phyloP scores from a whole-genome alignment of 2,329 filamentous ascomycete species.

The Fusarium veterinarium region DNA sequence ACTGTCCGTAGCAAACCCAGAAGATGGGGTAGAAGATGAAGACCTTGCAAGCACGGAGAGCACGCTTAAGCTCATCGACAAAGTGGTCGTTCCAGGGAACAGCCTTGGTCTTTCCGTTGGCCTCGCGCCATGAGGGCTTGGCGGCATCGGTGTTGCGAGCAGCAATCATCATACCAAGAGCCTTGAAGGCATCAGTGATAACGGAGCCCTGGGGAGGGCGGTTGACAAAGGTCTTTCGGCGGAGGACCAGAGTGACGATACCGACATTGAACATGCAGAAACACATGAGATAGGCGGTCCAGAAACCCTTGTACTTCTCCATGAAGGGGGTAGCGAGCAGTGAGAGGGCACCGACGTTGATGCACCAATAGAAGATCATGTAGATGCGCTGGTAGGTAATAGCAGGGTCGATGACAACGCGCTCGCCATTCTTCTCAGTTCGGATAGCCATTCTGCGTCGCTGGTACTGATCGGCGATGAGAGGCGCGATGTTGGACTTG shows the following conservation, averaged over 20 bases:
- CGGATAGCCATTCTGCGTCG: slow-evolving; percentile 61
- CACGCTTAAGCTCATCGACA: slow-evolving; percentile 76
- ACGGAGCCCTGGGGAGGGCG: slow-evolving; percentile 70
- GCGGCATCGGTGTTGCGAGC: slow-evolving; percentile 66
- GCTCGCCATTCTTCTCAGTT: slow-evolving; percentile 62
- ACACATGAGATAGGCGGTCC: slow-evolving; percentile 68
- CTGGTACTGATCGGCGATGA: slow-evolving; percentile 75
- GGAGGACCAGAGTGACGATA: slow-evolving; percentile 61
- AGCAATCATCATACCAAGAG: slow-evolving; percentile 54
- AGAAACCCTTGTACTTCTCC: slow-evolving; percentile 76
- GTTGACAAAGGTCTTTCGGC: slow-evolving; percentile 61
- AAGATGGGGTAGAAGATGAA: slow-evolving; percentile 75
- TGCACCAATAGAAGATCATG: slow-evolving; percentile 80
- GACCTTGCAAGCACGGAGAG: slow-evolving; percentile 75
- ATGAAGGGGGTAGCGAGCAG: slow-evolving; percentile 75
- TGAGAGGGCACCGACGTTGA: slow-evolving; percentile 78
- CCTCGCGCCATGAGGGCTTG: slow-evolving; percentile 73
- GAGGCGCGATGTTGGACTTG: slow-evolving; percentile 71
- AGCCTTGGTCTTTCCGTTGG: slow-evolving; percentile 55
- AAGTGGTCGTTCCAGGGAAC: slow-evolving; percentile 76
- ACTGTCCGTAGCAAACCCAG: slow-evolving; percentile 76
- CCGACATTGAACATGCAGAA: slow-evolving; percentile 73
- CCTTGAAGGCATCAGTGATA: slow-evolving; percentile 72
- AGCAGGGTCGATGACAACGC: slow-evolving; percentile 74
- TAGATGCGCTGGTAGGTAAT: slow-evolving; percentile 76